Conservation (phyloP, 2,329 filamentous ascomycete species). For the Pseudopithomyces maydicus region DNA sequence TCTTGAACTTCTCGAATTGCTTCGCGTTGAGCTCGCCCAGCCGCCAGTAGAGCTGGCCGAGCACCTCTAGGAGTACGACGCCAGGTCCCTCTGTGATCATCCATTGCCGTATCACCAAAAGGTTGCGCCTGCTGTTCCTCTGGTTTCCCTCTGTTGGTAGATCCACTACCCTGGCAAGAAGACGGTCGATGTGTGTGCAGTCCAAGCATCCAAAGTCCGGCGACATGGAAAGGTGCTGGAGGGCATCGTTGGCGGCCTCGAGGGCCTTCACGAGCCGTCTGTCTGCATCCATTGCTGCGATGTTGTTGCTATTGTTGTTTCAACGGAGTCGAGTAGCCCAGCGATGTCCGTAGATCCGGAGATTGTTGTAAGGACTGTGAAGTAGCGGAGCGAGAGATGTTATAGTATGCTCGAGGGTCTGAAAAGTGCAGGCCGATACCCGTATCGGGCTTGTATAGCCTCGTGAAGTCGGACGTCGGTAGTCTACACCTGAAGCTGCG, state of each 20-base stretch:
- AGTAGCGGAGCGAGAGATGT: constrained; percentile 7
- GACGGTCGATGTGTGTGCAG: constrained; percentile 41
- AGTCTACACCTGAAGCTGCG: constrained; percentile 18
- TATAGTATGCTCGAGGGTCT: constrained; percentile 16
- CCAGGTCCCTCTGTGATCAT: constrained; percentile 40
- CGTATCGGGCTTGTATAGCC: constrained; percentile 18
- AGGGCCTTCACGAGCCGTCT: constrained; percentile 37
- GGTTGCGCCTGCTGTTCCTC: constrained; percentile 40
- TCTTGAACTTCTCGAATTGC: constrained; percentile 43
- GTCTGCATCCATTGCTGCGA: constrained; percentile 33
- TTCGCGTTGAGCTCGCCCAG: constrained; percentile 43
- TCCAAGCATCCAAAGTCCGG: constrained; percentile 35
- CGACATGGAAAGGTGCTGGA: constrained; percentile 41
- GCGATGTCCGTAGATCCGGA: constrained; percentile 6
- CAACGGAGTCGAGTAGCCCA: constrained; percentile 10
- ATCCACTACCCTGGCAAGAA: constrained; percentile 41
- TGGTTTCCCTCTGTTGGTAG: constrained; percentile 42
- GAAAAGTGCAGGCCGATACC: constrained; percentile 17
- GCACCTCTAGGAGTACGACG: constrained; percentile 38
- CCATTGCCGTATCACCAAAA: constrained; percentile 41
- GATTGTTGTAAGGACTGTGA: constrained; percentile 8
- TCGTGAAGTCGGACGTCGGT: constrained; percentile 15
- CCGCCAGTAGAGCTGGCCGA: constrained; percentile 43
- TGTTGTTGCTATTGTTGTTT: constrained; percentile 3
- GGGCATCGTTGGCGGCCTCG: constrained; percentile 40